Evolutionary conservation across 2,329 filamentous ascomycete genomes (phyloP).

Genomic region (Sclerotinia sclerotiorum): DNA sequence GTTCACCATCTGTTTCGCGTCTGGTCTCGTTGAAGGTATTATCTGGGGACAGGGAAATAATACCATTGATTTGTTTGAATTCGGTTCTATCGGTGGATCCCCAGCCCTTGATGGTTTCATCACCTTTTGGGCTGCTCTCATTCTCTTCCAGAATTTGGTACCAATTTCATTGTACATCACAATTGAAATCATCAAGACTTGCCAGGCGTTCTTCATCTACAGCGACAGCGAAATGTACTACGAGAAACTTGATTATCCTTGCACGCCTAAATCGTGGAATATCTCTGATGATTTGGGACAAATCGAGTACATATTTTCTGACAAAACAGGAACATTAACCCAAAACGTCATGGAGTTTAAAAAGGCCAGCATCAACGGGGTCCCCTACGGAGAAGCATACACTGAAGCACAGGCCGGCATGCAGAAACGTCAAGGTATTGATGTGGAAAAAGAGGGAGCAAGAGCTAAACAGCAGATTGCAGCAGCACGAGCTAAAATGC

Average conservation of each 20-base stretch:
- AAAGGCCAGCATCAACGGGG: constrained; percentile 94
- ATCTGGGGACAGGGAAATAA: constrained; percentile 74
- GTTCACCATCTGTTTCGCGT: constrained; percentile 82
- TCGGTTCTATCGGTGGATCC: constrained; percentile 73
- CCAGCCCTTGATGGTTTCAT: constrained; percentile 85
- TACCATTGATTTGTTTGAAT: constrained; percentile 81
- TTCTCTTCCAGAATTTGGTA: constrained; percentile 97
- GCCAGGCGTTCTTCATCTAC: constrained; percentile 96
- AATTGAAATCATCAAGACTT: constrained; percentile 88
- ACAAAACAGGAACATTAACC: constrained; percentile 87
- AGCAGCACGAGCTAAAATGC: constrained; percentile 68
- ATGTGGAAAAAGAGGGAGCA: constrained; percentile 77
- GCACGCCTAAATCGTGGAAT: constrained; percentile 97
- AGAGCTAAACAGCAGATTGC: constrained; percentile 76
- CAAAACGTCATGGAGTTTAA: constrained; percentile 99
- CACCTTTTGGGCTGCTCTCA: constrained; percentile 93
- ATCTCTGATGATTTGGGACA: constrained; percentile 97
- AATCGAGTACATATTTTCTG: constrained; percentile 98
- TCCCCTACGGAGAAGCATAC: constrained; percentile 94
- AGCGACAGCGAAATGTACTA: constrained; percentile 97
- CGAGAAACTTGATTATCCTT: constrained; percentile 88
- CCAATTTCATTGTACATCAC: constrained; percentile 98
- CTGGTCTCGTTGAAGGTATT: constrained; percentile 80
- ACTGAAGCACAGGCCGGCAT: constrained; percentile 96
- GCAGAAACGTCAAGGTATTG: constrained; percentile 85